phyloP scores from a whole-genome alignment of 148 eudicot genomes.

The Heliosperma pusillum region DNA sequence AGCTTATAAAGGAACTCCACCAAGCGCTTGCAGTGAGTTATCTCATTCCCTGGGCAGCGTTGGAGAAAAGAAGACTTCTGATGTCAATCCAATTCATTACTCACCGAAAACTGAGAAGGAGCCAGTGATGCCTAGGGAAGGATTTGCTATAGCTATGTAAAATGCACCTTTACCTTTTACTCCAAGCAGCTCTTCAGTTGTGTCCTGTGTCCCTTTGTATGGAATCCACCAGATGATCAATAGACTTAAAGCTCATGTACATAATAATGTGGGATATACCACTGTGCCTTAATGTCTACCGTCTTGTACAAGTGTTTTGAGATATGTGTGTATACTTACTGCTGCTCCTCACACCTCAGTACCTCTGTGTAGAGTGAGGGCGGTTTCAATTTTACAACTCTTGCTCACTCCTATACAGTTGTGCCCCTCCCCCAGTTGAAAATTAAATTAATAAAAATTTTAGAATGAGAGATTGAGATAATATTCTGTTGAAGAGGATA shows the following conservation, averaged over 20 bases:
- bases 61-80: conserved; percentile 18
- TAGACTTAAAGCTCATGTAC: not conserved
- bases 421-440: too few relatives aligned
- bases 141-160: not conserved
- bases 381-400: too few relatives aligned
- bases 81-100: conserved; percentile 28
- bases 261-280: not conserved
- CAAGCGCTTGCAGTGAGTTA: conserved; percentile 43
- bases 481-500: too few relatives aligned
- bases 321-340: too few relatives aligned
- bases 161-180: not conserved
- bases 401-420: too few relatives aligned
- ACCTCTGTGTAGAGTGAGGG: too few relatives aligned
- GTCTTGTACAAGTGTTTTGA: too few relatives aligned
- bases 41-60: conserved; percentile 28
- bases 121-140: not conserved
- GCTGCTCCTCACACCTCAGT: too few relatives aligned
- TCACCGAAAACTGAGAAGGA: conserved; percentile 21
- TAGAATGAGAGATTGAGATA: too few relatives aligned
- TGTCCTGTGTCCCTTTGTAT: not conserved
- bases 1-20: conserved; percentile 61
- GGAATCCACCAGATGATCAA: not conserved
- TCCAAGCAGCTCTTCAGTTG: not conserved
- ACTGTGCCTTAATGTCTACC: not conserved
- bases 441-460: too few relatives aligned